Base-by-base conservation (phyloP, 2,329 filamentous ascomycete species). In the Botrytis cinerea region DNA sequence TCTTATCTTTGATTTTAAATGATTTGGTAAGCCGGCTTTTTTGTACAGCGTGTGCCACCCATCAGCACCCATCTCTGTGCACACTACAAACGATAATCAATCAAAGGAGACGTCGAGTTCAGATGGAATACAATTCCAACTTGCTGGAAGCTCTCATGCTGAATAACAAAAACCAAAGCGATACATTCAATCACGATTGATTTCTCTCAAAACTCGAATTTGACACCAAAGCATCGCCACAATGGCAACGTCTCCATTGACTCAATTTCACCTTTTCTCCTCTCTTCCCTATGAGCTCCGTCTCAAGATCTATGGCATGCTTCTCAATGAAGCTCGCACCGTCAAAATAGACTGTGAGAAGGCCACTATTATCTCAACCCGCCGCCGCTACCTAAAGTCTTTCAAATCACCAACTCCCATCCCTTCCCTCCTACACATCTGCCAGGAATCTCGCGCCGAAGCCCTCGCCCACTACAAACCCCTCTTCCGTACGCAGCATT, bases 361-460 rank as follows among this genome's bases (percentile, higher is more conserved):
- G 74, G 73, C 46, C 9, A 18, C 74, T 20, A 22, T 59, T 4
- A 60, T 66, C 12, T 46, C 54, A 28, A n/a, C n/a, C 51, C 48
- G 63, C 28, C 60, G 60, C 69, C 77, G 73, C 22, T 73, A 61
- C 38, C 62, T 72, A 28, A 61, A 75, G 62, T 61, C 71, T 10
- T 80, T 76, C 35, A 57, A 63, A 16, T 79, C 78, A 18, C 18
- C 71, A 2, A 76, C 74, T 0, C 78, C 79, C 0, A 77, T 78
- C 35, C 80, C 79, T 9, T 10, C 75, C 1, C 74, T 79, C 28
- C 74, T 82, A 9, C 78, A 80, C 71, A 74, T 77, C n/a, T 78
- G 74, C 62, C 76, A 63, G 3, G 81, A 82, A 75, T 78, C 81
- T 8, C 79, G 81, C 2, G 71, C 68, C 71, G 76, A 78, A 71